Evolutionary conservation across 345 rosid genomes (phyloP).

Genomic region (Rhizophora apiculata): DNA sequence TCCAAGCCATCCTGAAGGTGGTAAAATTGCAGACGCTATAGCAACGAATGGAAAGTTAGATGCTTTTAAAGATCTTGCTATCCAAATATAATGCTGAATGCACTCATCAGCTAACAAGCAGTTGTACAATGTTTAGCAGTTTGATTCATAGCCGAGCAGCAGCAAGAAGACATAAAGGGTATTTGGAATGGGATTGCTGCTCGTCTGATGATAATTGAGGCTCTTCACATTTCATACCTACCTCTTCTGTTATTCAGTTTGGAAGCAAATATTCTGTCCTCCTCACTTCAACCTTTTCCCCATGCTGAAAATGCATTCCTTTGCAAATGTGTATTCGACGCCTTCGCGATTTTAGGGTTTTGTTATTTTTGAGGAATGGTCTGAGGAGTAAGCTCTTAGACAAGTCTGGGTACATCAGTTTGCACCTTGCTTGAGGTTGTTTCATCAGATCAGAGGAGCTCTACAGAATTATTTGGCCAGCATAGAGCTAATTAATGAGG

Average conservation of each 20-base stretch:
- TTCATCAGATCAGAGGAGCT: constrained; percentile 5
- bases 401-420: constrained; percentile 24
- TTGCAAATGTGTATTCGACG: constrained; percentile 55
- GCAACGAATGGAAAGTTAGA: constrained; percentile 74
- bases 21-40: constrained; percentile 35
- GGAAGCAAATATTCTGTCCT: constrained; percentile 10
- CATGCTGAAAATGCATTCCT: constrained; percentile 34
- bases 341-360: constrained; percentile 21
- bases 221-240: not conserved
- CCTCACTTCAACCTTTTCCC: constrained; percentile 9
- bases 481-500: constrained; percentile 20
- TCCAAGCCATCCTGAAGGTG: constrained; percentile 35
- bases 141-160: constrained; percentile 16
- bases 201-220: not conserved
- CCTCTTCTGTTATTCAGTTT: not conserved
- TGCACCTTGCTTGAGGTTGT: constrained; percentile 15
- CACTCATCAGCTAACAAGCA: constrained; percentile 11
- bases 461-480: constrained; percentile 24
- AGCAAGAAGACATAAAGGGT: not conserved
- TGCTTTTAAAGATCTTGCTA: constrained; percentile 31
- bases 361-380: constrained; percentile 20
- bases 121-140: constrained; percentile 9
- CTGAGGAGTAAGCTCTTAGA: constrained; percentile 28
- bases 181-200: constrained; percentile 13
- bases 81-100: constrained; percentile 14